phyloP scores from a whole-genome alignment of 768 basidiomycete species.

The Psilocybe subaeruginosa region DNA sequence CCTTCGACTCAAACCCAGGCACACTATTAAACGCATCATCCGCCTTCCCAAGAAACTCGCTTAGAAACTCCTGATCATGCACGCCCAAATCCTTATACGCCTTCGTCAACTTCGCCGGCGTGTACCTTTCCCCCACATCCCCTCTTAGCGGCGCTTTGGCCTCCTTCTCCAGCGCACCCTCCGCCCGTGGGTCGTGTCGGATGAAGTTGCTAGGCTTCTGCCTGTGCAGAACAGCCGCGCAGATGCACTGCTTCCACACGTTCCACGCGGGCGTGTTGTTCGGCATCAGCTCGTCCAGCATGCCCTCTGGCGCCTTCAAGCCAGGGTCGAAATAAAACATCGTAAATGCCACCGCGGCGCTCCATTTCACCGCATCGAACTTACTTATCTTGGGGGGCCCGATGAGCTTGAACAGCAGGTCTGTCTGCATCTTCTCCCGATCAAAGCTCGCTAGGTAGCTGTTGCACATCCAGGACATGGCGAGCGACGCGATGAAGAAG shows the following conservation, averaged over 20 bases:
- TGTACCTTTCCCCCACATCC: not conserved
- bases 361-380: slow-evolving; percentile 3
- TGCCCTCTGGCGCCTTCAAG: slow-evolving; percentile 1
- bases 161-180: not conserved
- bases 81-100: not conserved
- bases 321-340: slow-evolving; percentile 5
- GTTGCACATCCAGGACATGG: slow-evolving; percentile 19
- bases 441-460: slow-evolving; percentile 15
- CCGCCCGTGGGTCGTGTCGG: not conserved
- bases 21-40: not conserved
- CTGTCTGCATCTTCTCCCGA: slow-evolving; percentile 11
- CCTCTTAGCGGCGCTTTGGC: not conserved
- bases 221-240: slow-evolving; percentile 1
- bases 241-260: slow-evolving; percentile 10
- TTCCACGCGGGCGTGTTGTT: slow-evolving; percentile 16
- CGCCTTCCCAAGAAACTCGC: not conserved
- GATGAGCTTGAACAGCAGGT: slow-evolving; percentile 10
- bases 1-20: not conserved
- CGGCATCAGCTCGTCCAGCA: slow-evolving; percentile 12
- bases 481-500: slow-evolving; percentile 14
- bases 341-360: slow-evolving; percentile 7
- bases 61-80: not conserved
- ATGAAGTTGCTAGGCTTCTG: slow-evolving; percentile 1
- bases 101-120: not conserved
- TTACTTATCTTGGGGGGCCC: slow-evolving; percentile 3